Evolutionary conservation across 2,329 filamentous ascomycete species (phyloP), one percentile per base, ranked within the genome.

Genomic region (Boeremia exigua): DNA sequence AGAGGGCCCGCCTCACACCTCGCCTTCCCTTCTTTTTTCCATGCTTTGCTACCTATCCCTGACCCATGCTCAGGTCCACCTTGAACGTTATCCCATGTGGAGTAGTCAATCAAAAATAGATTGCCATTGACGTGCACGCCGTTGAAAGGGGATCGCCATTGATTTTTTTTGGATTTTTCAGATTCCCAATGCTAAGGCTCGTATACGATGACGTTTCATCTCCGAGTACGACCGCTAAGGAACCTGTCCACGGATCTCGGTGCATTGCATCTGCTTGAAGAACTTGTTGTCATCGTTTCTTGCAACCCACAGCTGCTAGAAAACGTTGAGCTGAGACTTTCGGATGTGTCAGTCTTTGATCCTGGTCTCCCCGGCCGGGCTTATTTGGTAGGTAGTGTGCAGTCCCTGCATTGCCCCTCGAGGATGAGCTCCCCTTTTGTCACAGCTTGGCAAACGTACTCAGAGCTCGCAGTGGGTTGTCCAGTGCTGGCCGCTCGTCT

Each of bases 41-140:
- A 29, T 27, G 9, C 28, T 45, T 34, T 25, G 10, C 14, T 14
- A 23, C 15, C n/a, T n/a, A 47, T 6, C 44, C 44, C n/a, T 37
- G 44, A 37, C 28, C 44, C 44, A 47, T 37, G 44, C 44, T 12
- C 14, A 7, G 25, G n/a, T 47, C 44, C 44, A 47, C 44, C 17
- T 25, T 34, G 15, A 11, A 47, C 30, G n/a, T 23, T 47, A 19
- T 23, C 5, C 44, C 23, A 37, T 36, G 44, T 47, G 44, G 44
- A 47, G 23, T 17, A 3, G 14, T 5, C 25, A 28, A 37, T 29
- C 34, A 25, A 47, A 27, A 34, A 34, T 27, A 25, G 30, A 27
- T 32, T 32, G 12, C 12, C 4, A 19, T 33, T 19, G 29, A 45
- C 25, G 42, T 45, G 42, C 17, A 19, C 42, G 29, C 42, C 42